phyloP scores from a whole-genome alignment of 768 basidiomycete genomes.

The Rossbeevera mucosa region DNA sequence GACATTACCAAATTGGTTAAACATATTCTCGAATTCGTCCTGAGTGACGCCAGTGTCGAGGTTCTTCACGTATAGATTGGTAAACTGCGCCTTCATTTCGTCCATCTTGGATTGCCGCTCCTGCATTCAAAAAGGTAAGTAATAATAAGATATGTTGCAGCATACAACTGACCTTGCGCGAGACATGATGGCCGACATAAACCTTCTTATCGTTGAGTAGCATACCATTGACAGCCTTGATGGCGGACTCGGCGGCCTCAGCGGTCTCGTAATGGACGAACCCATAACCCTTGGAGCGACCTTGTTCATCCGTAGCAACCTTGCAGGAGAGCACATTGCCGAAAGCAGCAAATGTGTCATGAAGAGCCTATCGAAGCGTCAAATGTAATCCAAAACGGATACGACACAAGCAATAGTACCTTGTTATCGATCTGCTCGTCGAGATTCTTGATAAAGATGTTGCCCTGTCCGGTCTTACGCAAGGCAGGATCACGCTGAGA shows the following conservation, averaged over 20 bases:
- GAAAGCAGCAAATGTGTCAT: constrained; percentile 98
- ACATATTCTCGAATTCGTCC: constrained; percentile 82
- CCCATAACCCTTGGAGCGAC: constrained; percentile 94
- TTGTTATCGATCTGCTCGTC: constrained; percentile 98
- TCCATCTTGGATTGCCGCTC: constrained; percentile 98
- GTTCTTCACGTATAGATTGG: constrained; percentile 99
- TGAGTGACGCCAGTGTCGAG: constrained; percentile 78
- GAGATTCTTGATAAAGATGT: constrained; percentile 99
- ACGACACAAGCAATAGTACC: constrained; percentile 34
- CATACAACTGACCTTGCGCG: constrained; percentile 68
- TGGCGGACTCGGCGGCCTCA: constrained; percentile 92
- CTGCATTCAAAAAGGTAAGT: constrained; percentile 32
- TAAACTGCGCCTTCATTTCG: constrained; percentile 95
- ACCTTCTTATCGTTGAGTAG: constrained; percentile 99
- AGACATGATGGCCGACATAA: constrained; percentile 95
- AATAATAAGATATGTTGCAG: too few relatives aligned
- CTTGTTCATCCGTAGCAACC: constrained; percentile 94
- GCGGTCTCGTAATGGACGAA: constrained; percentile 99
- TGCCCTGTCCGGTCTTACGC: constrained; percentile 99
- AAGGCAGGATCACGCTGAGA: constrained; percentile 99
- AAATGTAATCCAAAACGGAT: not conserved
- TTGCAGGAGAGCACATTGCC: constrained; percentile 99
- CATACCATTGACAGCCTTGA: constrained; percentile 99
- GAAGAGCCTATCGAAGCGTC: constrained; percentile 66
- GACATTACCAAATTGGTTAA: constrained; percentile 71